Base-by-base conservation (phyloP, 192 early-diverging fungal genomes). In the Allomyces arbusculus region DNA sequence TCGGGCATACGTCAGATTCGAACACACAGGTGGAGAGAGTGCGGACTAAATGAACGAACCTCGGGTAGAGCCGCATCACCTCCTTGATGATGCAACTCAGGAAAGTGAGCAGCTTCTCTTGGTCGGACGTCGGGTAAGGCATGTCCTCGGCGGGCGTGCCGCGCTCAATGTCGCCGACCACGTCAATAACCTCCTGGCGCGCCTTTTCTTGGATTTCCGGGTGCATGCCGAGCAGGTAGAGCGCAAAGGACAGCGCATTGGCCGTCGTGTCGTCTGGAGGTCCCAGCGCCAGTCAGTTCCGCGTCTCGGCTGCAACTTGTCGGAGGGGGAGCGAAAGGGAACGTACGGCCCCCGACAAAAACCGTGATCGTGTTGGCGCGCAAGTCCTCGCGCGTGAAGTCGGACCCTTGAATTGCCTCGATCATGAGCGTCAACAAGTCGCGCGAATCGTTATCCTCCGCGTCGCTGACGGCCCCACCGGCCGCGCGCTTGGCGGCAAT, bases 161-260 rank as follows among this genome's bases (percentile, higher is more conserved):
- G 2, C 20, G 16, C 50, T 82, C 80, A 10, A 76, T 72, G 67
- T 85, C 78, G 24, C 84, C 84, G 7, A 86, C 65, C 5, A 86
- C 73, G 19, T 63, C 61, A 11, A 79, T 45, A 23, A 78, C 79
- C 67, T 83, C 80, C 23, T 69, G 66, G 61, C 84, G 75, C 14
- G 79, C 82, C 63, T 76, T 82, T 19, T 75, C 55, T 69, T 86
- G 82, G 40, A 83, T 74, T 4, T 80, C 74, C 3, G 73, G 77
- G 55, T 69, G 50, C 45, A 72, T 71, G 20, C 76, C 74, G 62
- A 78, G 70, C 67, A 73, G 72, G 65, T 76, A 63, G 73, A 79
- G 74, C 62, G 72, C 73, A 62, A 76, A 79, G 0, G 80, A 69
- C 62, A 86, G 74, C 61, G 82, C 71, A 63, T 75, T 78, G 28